Conservation (phyloP, 2,329 filamentous ascomycete genomes). For the Venturia aucupariae region DNA sequence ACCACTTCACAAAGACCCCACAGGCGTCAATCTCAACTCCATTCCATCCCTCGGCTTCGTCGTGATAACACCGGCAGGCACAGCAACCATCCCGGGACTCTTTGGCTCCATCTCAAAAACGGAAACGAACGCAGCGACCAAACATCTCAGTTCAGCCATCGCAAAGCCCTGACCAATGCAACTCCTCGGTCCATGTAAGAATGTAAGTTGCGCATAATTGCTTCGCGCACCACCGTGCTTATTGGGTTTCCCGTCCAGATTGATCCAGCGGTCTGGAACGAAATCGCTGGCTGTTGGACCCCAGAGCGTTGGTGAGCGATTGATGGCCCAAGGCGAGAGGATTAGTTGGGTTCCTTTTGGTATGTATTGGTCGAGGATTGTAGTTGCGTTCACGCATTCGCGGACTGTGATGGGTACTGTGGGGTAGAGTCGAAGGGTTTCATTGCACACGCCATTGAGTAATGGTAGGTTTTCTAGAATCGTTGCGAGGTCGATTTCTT, state of each 20-base stretch:
- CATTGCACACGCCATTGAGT: slow-evolving; percentile 39
- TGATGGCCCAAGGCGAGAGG: slow-evolving; percentile 33
- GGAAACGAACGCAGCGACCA: slow-evolving; percentile 28
- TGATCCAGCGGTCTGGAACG: slow-evolving; percentile 38
- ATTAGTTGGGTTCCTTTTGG: slow-evolving; percentile 31
- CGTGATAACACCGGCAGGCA: slow-evolving; percentile 28
- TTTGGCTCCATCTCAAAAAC: slow-evolving; percentile 28
- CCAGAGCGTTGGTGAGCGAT: slow-evolving; percentile 35
- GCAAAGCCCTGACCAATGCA: slow-evolving; percentile 33
- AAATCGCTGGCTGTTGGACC: slow-evolving; percentile 33
- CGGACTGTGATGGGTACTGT: slow-evolving; percentile 29
- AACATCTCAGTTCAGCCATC: slow-evolving; percentile 27
- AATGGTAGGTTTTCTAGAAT: slow-evolving; percentile 36
- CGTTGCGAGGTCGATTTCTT: slow-evolving; percentile 23
- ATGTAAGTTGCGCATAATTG: slow-evolving; percentile 34
- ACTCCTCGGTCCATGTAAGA: slow-evolving; percentile 33
- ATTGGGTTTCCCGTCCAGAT: slow-evolving; percentile 29
- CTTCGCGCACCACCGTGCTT: slow-evolving; percentile 30
- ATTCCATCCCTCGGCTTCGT: slow-evolving; percentile 31
- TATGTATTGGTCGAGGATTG: slow-evolving; percentile 26
- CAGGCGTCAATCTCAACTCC: slow-evolving; percentile 24
- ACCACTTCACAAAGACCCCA: not conserved
- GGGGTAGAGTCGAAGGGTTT: slow-evolving; percentile 30
- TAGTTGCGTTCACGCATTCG: slow-evolving; percentile 25
- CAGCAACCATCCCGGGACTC: slow-evolving; percentile 23